A percentile compares a stretch with the other conserved stretches of the same genome.
Conservation (phyloP, 2,329 filamentous ascomycete genomes). For the Helminthosporium solani region DNA sequence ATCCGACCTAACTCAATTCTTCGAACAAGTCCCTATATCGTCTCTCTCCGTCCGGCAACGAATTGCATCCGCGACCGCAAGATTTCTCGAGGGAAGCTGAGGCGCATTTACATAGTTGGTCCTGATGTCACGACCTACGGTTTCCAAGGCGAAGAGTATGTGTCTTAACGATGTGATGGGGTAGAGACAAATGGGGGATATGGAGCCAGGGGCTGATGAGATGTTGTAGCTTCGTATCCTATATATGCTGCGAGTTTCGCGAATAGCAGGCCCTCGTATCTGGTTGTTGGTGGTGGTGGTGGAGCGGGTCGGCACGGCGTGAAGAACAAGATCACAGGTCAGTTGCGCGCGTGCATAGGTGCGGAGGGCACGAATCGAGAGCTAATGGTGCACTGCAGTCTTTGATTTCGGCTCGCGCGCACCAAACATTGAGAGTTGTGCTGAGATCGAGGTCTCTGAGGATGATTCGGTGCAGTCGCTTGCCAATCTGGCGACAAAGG, state of each 20-base stretch:
- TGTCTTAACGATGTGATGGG: neutral
- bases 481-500: conserved; percentile 63
- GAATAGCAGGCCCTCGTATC: conserved; percentile 67
- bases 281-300: conserved; percentile 82
- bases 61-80: neutral
- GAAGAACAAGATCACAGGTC: conserved; percentile 12
- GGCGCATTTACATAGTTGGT: conserved; percentile 12
- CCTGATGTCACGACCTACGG: conserved; percentile 33
- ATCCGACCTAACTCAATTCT: neutral
- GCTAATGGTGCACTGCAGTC: conserved; percentile 40
- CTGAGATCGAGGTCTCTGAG: conserved; percentile 77
- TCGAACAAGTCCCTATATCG: neutral
- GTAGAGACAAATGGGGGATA: neutral
- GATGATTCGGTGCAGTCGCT: conserved; percentile 90
- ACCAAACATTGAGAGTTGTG: conserved; percentile 58
- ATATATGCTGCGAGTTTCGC: conserved; percentile 89
- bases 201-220: conserved; percentile 6
- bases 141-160: conserved; percentile 32
- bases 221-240: conserved; percentile 59
- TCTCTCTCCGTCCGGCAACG: neutral
- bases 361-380: conserved; percentile 61
- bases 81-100: neutral
- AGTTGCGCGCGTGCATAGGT: conserved; percentile 72
- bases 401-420: conserved; percentile 70
- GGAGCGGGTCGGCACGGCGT: conserved; percentile 60